phyloP scores from a whole-genome alignment of 139 green algal genomes.

The Coelastrella sp. region DNA sequence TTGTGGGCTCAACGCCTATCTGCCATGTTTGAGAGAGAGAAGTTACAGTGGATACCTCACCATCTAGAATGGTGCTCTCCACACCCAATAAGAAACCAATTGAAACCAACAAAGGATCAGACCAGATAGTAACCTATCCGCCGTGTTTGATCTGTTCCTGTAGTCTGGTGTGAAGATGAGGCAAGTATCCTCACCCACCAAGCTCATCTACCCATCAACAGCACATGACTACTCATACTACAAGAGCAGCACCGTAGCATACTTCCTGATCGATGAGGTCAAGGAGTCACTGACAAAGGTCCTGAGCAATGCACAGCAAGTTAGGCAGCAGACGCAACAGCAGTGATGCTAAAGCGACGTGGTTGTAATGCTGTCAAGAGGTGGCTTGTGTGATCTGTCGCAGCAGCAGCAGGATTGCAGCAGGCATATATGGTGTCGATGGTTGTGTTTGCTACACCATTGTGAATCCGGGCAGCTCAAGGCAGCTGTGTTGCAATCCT shows the following conservation, averaged over 20 bases:
- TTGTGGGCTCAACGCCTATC: too few relatives aligned
- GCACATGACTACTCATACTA: slow-evolving; percentile 84
- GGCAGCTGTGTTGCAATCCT: too few relatives aligned
- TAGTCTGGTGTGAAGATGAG: slow-evolving; percentile 71
- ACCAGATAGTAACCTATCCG: not conserved
- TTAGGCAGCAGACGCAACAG: not conserved
- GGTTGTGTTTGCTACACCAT: too few relatives aligned
- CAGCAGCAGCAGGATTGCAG: too few relatives aligned
- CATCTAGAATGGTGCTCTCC: too few relatives aligned
- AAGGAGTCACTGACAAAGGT: slow-evolving; percentile 65
- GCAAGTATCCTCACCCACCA: slow-evolving; percentile 63
- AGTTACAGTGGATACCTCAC: too few relatives aligned
- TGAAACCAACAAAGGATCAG: too few relatives aligned
- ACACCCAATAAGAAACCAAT: too few relatives aligned
- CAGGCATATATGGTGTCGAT: too few relatives aligned
- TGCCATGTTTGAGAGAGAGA: too few relatives aligned
- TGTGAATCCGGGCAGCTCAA: too few relatives aligned
- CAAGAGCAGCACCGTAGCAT: slow-evolving; percentile 72
- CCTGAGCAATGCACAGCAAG: slow-evolving; percentile 41
- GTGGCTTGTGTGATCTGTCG: not conserved
- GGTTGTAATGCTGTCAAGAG: not conserved
- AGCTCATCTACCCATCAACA: slow-evolving; percentile 76
- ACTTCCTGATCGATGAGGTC: slow-evolving; percentile 78
- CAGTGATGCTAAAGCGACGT: not conserved
- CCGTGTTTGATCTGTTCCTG: not conserved